A percentile compares a stretch with the other conserved stretches of the same genome.
Evolutionary conservation across 176 grass and related monocot species (phyloP).

Genomic region (Triticum urartu): DNA sequence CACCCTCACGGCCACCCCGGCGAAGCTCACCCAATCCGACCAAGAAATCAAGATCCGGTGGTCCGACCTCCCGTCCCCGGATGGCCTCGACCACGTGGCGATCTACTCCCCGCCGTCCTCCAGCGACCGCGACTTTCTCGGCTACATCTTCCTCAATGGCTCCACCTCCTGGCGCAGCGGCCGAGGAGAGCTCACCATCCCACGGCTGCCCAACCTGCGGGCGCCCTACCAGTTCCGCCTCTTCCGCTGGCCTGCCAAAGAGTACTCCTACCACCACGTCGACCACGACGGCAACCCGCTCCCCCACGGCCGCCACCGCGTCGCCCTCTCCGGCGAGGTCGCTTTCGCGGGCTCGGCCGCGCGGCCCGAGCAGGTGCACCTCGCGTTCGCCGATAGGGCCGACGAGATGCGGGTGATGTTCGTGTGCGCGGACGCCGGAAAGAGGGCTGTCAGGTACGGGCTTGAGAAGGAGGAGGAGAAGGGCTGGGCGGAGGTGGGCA

Average conservation of each 20-base stretch:
- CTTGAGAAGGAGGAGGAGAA: conserved; percentile 22
- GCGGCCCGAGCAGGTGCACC: conserved; percentile 69
- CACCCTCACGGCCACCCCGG: conserved; percentile 53
- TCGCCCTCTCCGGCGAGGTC: conserved; percentile 58
- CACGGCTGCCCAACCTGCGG: conserved; percentile 63
- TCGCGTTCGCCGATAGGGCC: conserved; percentile 64
- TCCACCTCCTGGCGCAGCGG: conserved; percentile 59
- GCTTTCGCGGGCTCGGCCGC: conserved; percentile 36
- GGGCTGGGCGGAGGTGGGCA: conserved; percentile 41
- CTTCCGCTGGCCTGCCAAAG: conserved; percentile 75
- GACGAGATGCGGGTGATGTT: conserved; percentile 97
- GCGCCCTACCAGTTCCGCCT: conserved; percentile 79
- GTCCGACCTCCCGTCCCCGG: conserved; percentile 60
- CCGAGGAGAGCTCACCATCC: conserved; percentile 53
- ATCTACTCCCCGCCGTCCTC: conserved; percentile 89
- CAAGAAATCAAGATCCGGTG: conserved; percentile 55
- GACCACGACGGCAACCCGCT: conserved; percentile 87
- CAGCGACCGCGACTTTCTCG: conserved; percentile 65
- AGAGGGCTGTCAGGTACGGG: conserved; percentile 72
- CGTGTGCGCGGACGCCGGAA: conserved; percentile 52
- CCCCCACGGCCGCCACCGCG: conserved; percentile 56
- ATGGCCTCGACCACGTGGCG: conserved; percentile 73
- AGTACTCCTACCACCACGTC: conserved; percentile 62
- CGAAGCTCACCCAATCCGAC: conserved; percentile 43
- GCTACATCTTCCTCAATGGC: conserved; percentile 89